Percentiles rank a stretch among this genome's conserved stretches.
Conservation (phyloP, 2,329 filamentous ascomycete genomes). For the Chaetomium strumarium region DNA sequence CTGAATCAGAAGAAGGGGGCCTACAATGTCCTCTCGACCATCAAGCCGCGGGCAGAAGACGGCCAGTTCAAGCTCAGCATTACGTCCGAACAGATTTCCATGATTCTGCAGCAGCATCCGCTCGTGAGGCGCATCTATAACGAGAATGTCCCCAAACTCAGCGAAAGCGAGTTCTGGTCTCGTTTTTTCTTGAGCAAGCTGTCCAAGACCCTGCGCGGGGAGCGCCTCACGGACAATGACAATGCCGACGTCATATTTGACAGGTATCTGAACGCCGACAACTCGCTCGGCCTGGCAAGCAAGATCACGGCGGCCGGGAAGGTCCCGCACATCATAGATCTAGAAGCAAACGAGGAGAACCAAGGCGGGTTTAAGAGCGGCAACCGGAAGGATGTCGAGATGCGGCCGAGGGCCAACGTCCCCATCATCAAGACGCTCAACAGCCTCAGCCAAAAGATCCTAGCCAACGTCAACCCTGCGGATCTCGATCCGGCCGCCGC, state of each 20-base stretch:
- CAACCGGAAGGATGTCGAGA: conserved; percentile 83
- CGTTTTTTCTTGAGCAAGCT: conserved; percentile 88
- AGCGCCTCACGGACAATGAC: conserved; percentile 75
- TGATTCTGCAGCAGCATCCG: conserved; percentile 90
- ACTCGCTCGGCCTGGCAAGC: conserved; percentile 48
- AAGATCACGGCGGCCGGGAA: conserved; percentile 52
- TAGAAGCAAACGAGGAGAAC: conserved; percentile 93
- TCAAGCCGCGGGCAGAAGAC: conserved; percentile 74
- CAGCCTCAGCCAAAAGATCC: conserved; percentile 84
- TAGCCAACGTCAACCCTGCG: conserved; percentile 76
- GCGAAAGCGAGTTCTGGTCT: conserved; percentile 82
- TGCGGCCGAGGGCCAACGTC: conserved; percentile 75
- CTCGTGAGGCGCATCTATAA: conserved; percentile 87
- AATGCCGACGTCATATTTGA: conserved; percentile 74
- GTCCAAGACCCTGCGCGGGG: conserved; percentile 85
- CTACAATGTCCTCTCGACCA: conserved; percentile 87
- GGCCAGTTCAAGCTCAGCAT: conserved; percentile 75
- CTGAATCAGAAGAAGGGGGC: conserved; percentile 77
- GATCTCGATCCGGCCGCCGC: conserved; percentile 63
- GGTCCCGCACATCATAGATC: conserved; percentile 83
- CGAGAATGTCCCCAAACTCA: conserved; percentile 79
- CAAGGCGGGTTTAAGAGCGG: conserved; percentile 77
- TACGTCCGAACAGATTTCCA: conserved; percentile 83
- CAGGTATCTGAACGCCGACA: conserved; percentile 72
- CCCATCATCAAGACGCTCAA: conserved; percentile 89